Percentiles rank a stretch among this genome's conserved stretches.
These are phyloP conservation scores for Coemansia sp. DNA, from an alignment of 192 early-diverging fungal species.

Conservation along the genomic window DNA sequence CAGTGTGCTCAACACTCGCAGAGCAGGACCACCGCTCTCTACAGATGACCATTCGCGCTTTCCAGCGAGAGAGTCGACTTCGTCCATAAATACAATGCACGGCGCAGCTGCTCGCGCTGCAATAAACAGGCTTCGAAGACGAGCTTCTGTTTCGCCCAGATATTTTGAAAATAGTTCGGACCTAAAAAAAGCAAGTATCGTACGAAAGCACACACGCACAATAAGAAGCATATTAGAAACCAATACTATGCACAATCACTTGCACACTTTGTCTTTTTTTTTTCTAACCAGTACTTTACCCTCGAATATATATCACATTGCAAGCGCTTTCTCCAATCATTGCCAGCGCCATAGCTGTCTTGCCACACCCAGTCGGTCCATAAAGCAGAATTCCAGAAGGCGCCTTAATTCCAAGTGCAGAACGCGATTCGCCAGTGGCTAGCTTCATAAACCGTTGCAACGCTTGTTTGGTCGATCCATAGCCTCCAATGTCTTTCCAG, in stretches of 20 bases:
- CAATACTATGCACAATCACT: neutral
- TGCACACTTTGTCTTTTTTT: conserved; percentile 32
- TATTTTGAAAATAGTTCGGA: conserved; percentile 94
- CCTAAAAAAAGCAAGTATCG: conserved; percentile 3
- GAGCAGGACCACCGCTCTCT: conserved; percentile 76
- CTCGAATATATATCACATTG: conserved; percentile 85
- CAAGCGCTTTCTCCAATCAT: conserved; percentile 72
- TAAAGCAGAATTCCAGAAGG: conserved; percentile 86
- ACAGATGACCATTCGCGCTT: conserved; percentile 64
- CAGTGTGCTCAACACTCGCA: conserved; percentile 88
- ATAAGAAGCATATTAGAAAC: neutral
- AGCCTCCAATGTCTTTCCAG: conserved; percentile 79
- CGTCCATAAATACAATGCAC: conserved; percentile 92
- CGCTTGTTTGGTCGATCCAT: conserved; percentile 58
- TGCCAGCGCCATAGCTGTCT: conserved; percentile 81
- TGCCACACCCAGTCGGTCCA: conserved; percentile 94
- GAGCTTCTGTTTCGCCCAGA: conserved; percentile 87
- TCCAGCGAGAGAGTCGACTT: conserved; percentile 89
- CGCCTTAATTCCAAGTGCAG: conserved; percentile 67
- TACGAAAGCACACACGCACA: neutral
- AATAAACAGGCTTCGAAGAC: conserved; percentile 78
- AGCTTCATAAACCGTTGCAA: conserved; percentile 64
- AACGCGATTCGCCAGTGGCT: conserved; percentile 58
- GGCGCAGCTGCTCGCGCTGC: conserved; percentile 84
- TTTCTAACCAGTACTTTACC: conserved; percentile 54